These are phyloP conservation scores for Mycena galericulata DNA, from an alignment of 768 basidiomycete genomes.

Conservation along the genomic window DNA sequence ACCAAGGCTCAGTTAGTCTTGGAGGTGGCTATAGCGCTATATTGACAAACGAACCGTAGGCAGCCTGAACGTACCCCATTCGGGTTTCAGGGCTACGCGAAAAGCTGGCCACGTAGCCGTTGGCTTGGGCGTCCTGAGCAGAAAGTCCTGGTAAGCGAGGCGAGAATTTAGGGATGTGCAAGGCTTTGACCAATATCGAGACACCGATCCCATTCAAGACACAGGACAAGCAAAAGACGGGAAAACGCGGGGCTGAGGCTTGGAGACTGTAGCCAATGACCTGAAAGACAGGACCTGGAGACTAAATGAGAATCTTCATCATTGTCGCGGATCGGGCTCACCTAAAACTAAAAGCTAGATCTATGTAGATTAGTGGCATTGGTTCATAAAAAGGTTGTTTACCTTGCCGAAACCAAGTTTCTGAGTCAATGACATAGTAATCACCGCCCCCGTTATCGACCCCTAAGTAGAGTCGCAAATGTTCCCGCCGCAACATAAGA, in stretches of 20 bases:
- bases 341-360: conserved; percentile 35
- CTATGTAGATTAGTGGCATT: neutral
- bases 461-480: conserved; percentile 47
- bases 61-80: conserved; percentile 64
- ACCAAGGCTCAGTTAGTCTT: neutral
- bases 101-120: conserved; percentile 63
- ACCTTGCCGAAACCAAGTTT: conserved; percentile 64
- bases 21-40: neutral
- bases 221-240: conserved; percentile 58
- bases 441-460: conserved; percentile 57
- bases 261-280: conserved; percentile 60
- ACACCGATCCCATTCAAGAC: conserved; percentile 63
- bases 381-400: neutral
- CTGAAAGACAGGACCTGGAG: conserved; percentile 56
- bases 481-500: neutral
- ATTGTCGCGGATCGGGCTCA: neutral
- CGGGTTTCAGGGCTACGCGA: conserved; percentile 56
- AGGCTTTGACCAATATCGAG: conserved; percentile 56
- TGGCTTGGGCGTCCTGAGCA: conserved; percentile 63
- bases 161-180: neutral
- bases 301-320: neutral
- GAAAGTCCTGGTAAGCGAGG: neutral
- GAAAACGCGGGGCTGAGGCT: conserved; percentile 63
- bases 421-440: conserved; percentile 62
- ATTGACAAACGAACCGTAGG: conserved; percentile 21